Base-by-base conservation (phyloP, 768 basidiomycete genomes). In the Auriscalpium vulgare region DNA sequence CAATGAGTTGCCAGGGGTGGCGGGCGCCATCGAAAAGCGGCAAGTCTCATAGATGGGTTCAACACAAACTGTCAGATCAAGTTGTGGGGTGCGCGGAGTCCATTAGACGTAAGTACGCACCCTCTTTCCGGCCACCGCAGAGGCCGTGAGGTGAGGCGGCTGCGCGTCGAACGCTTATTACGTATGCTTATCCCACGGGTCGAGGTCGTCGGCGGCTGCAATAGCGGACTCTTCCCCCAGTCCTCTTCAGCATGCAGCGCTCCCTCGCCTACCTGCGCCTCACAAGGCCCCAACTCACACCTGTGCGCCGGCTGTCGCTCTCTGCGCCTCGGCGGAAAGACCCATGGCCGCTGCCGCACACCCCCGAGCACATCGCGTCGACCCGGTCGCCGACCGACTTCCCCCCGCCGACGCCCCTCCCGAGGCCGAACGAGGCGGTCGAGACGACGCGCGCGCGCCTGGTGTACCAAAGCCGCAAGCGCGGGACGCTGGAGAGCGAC, bases 401-500 rank as follows among this genome's bases (percentile, higher is more conserved):
- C 14, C 71, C 77, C 16, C 74, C 77, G 8, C 84, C 84, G 1
- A 66, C 75, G 35, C 92, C 89, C 2, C 71, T 95, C 10, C 80
- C 83, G 37, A 79, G 95, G 19, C 76, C 77, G 0, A 83, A 87
- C 58, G 95, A 97, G 68, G 65, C 77, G 4, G 66, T 82, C 29
- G 78, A 84, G 44, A 84, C 81, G 2, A 74, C 85, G 54, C 82
- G 93, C 37, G 90, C 94, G 53, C 79, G 97, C 23, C 78, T 99
- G 47, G 79, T 95, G 10, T 99, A 98, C 70, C 95, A 97, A 73
- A 87, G 87, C 10, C 79, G 95, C 63, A 99, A 99, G 69, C 82
- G 95, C 19, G 95, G 95, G 10, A 98, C 90, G 37, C 76, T 98
- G 55, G 97, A 99, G 77, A 87, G 83, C 57, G 97, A 98, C 69